A percentile compares a stretch with the other conserved stretches of the same genome.
Conservation (phyloP, 2,329 filamentous ascomycete species). For the Neodidymelliopsis sp. region DNA sequence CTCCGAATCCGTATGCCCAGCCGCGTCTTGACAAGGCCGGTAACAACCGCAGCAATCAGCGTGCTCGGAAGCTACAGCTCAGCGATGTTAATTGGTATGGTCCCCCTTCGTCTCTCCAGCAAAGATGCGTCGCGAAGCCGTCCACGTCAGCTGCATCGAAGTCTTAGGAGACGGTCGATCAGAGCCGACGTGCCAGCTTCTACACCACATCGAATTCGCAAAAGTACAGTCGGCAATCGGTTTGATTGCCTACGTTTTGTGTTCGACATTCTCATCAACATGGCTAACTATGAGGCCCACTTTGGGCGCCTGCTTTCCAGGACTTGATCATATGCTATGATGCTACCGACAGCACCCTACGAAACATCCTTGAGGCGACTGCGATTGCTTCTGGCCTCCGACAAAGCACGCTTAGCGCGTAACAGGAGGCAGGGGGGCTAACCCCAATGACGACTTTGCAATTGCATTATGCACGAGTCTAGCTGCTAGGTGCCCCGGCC, state of each 20-base stretch:
- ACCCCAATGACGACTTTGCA: neutral
- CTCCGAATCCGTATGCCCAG: slow-evolving; percentile 53
- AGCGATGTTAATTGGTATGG: slow-evolving; percentile 97
- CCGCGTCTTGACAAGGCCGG: slow-evolving; percentile 64
- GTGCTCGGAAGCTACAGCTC: slow-evolving; percentile 87
- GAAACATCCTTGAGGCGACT: slow-evolving; percentile 17
- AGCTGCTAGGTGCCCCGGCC: neutral
- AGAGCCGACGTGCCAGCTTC: slow-evolving; percentile 21
- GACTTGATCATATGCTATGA: slow-evolving; percentile 36
- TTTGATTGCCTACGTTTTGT: slow-evolving; percentile 17
- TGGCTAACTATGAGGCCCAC: slow-evolving; percentile 39
- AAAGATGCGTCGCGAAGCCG: slow-evolving; percentile 17
- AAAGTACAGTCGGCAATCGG: slow-evolving; percentile 6
- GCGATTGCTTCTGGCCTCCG: slow-evolving; percentile 10
- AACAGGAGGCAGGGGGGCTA: neutral
- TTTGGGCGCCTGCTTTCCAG: slow-evolving; percentile 35
- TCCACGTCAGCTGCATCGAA: slow-evolving; percentile 17
- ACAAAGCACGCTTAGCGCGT: neutral
- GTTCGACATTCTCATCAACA: slow-evolving; percentile 13
- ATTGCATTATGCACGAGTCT: neutral
- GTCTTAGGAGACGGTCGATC: slow-evolving; percentile 13
- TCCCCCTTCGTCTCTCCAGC: slow-evolving; percentile 29
- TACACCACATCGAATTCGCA: slow-evolving; percentile 13
- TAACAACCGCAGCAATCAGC: slow-evolving; percentile 75
- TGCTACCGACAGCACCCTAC: slow-evolving; percentile 36